Conservation (phyloP, 805 yeast species). For the Henningerozyma blattae region DNA sequence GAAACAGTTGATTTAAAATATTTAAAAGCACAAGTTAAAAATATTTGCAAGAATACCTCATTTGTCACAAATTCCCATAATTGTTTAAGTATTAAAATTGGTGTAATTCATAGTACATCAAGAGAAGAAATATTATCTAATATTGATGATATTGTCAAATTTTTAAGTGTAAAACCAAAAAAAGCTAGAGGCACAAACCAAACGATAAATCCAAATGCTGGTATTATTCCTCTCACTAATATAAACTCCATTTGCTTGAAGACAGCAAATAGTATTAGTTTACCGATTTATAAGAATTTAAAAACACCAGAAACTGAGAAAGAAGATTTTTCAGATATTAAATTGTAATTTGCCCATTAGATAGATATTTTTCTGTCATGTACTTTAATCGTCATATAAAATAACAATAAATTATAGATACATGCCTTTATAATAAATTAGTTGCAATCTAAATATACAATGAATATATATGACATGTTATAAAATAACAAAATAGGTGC, state of each 20-base stretch:
- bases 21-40: slow-evolving; percentile 50
- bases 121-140: slow-evolving; percentile 17
- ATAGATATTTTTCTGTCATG: no score
- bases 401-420: no score
- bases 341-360: no score
- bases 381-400: no score
- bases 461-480: no score
- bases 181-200: no score
- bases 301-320: no score
- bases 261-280: slow-evolving; percentile 52
- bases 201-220: slow-evolving; percentile 65
- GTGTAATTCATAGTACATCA: slow-evolving; percentile 25
- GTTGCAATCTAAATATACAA: no score
- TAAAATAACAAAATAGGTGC: no score
- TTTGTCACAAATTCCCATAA: slow-evolving; percentile 54
- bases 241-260: slow-evolving; percentile 46
- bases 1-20: slow-evolving; percentile 56
- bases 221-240: slow-evolving; percentile 35
- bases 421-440: no score
- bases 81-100: slow-evolving; percentile 48
- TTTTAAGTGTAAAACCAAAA: slow-evolving; percentile 32
- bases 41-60: slow-evolving; percentile 50
- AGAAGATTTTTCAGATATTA: no score
- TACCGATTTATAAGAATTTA: slow-evolving; percentile 52
- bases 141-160: slow-evolving; percentile 28